phyloP scores from a whole-genome alignment of 352 stramenopile genomes.

The Pythium aquatile region DNA sequence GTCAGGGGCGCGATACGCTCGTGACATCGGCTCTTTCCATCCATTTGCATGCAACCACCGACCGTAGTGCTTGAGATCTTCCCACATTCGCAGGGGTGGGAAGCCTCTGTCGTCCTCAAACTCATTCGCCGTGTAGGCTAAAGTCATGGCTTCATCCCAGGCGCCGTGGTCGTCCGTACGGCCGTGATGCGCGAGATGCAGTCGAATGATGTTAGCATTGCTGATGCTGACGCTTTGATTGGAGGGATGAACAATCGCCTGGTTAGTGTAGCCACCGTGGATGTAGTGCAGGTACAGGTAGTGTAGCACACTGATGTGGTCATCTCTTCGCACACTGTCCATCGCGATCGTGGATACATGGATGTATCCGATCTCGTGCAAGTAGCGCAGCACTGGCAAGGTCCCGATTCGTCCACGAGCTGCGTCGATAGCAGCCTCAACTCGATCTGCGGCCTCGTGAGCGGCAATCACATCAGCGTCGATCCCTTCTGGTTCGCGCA shows the following conservation, averaged over 20 bases:
- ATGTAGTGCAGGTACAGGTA: constrained; percentile 9
- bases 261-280: not conserved
- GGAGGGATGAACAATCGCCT: not conserved
- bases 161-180: not conserved
- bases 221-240: not conserved
- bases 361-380: constrained; percentile 3
- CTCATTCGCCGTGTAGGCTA: not conserved
- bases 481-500: too few species aligned
- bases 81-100: too few species aligned
- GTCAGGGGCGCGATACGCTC: not conserved
- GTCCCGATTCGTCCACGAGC: too few species aligned
- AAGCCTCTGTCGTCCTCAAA: not conserved
- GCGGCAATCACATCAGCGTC: too few species aligned
- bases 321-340: constrained; percentile 8
- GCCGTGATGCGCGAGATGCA: not conserved
- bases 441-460: too few species aligned
- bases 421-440: too few species aligned
- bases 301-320: not conserved
- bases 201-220: constrained; percentile 5
- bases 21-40: too few species aligned
- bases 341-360: constrained; percentile 9
- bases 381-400: not conserved
- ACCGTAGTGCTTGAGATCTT: too few species aligned
- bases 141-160: not conserved
- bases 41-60: too few species aligned